Evolutionary conservation across 2,329 filamentous ascomycete species (phyloP).

Genomic region (Beauveria caledonica): DNA sequence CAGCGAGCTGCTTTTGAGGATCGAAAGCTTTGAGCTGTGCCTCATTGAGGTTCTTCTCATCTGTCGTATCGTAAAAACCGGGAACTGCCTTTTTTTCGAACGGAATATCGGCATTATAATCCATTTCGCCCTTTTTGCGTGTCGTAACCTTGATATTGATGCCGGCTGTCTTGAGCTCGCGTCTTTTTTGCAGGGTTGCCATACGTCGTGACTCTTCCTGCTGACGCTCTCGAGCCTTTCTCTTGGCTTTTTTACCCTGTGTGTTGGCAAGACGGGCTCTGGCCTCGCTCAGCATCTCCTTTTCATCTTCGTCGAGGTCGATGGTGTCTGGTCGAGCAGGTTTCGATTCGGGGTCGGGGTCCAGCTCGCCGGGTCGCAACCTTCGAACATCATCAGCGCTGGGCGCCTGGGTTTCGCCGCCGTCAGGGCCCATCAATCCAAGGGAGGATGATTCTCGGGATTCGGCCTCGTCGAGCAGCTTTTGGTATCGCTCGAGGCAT

Average conservation of each 20-base stretch:
- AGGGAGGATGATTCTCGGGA: slow-evolving; percentile 78
- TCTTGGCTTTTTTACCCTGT: slow-evolving; percentile 97
- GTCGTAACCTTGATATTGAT: slow-evolving; percentile 96
- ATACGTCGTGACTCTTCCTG: slow-evolving; percentile 88
- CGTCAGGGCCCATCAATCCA: slow-evolving; percentile 75
- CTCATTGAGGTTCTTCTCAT: slow-evolving; percentile 77
- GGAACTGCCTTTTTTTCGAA: slow-evolving; percentile 86
- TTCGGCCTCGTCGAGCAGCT: slow-evolving; percentile 91
- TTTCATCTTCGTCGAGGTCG: slow-evolving; percentile 97
- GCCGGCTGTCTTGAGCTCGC: slow-evolving; percentile 93
- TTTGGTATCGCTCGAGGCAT: slow-evolving; percentile 94
- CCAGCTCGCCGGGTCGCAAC: slow-evolving; percentile 84
- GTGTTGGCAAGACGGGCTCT: slow-evolving; percentile 94
- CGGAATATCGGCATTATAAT: slow-evolving; percentile 98
- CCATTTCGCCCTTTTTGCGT: slow-evolving; percentile 93
- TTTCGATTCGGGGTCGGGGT: slow-evolving; percentile 95
- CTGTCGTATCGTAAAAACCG: slow-evolving; percentile 88
- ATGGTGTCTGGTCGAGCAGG: slow-evolving; percentile 93
- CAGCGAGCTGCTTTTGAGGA: slow-evolving; percentile 79
- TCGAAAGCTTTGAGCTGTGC: slow-evolving; percentile 78
- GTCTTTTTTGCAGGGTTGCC: slow-evolving; percentile 85
- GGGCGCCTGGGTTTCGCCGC: slow-evolving; percentile 78
- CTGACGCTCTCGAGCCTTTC: slow-evolving; percentile 91
- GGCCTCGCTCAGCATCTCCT: slow-evolving; percentile 98
- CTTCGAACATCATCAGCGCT: slow-evolving; percentile 87